Evolutionary conservation across 345 rosid genomes (phyloP), one percentile per base, ranked within the genome.

Genomic region (Lepidium aucheri): DNA sequence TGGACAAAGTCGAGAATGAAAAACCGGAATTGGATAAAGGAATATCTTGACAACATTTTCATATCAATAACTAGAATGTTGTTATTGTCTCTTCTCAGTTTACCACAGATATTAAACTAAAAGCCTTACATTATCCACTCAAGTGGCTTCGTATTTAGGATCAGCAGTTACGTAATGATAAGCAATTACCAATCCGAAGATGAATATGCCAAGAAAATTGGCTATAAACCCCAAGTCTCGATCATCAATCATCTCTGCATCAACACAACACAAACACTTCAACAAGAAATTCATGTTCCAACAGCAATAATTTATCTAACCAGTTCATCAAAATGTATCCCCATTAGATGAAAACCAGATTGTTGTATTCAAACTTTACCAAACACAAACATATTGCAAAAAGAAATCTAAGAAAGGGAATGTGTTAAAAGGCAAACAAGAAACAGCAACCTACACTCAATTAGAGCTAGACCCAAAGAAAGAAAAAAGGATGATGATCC

Each of bases 211-310:
- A 44, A 90, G 90, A 73, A 88, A 80, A 73, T 85, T 90, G 78
- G 86, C 84, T 13, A 85, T 80, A 69, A 90, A 87, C 13, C 94
- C 91, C 33, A 89, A 79, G 44, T 79, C 90, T 67, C 79, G 90
- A 78, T 93, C 93, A 55, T 85, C 91, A 26, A 89, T 56, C 97
- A 93, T 93, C 98, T 87, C 98, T 87, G 94, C 84, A 74, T 38
- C 41, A 68, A 32, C 60, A 74, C 51, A 26, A 45, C 26, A 4
- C 12, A 78, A 5, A 32, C 57, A 65, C 34, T 44, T 69, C 7
- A 69, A 39, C 22, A 51, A 69, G 52, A 24, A 30, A 7, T 54
- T 57, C 32, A 22, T 67, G 14, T 59, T 14, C 30, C 52, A 69
- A 12, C 59, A 28, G 32, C 10, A 39, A 50, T 22, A 53, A 30